phyloP scores from a whole-genome alignment of 257 asterid species.

The Osmanthus fragrans region DNA sequence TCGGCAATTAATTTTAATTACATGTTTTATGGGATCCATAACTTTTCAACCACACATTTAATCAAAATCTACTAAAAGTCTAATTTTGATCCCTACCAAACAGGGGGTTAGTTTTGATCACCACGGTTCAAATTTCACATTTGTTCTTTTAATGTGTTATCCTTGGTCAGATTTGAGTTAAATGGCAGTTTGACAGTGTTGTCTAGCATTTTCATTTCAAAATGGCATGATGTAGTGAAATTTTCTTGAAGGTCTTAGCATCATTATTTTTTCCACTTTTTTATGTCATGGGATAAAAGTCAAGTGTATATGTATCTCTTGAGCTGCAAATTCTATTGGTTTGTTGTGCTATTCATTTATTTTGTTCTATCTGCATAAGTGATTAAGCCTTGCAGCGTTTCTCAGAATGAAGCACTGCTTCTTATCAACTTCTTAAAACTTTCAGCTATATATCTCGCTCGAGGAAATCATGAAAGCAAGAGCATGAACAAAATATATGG shows the following conservation, averaged over 20 bases:
- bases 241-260: not conserved
- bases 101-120: not conserved
- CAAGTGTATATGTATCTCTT: slow-evolving; percentile 3
- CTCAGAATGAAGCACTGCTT: slow-evolving; percentile 17
- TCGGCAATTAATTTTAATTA: no score
- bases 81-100: no score
- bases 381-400: not conserved
- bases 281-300: not conserved
- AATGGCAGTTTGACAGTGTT: slow-evolving; percentile 9
- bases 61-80: no score
- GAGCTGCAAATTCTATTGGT: not conserved
- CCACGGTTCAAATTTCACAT: not conserved
- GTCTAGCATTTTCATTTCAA: not conserved
- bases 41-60: no score
- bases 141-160: not conserved
- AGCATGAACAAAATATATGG: slow-evolving; percentile 99
- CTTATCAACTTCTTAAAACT: slow-evolving; percentile 25
- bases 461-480: slow-evolving; percentile 99
- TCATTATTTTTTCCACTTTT: not conserved
- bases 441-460: slow-evolving; percentile 89
- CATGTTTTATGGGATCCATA: no score
- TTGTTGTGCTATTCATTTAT: not conserved
- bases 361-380: not conserved
- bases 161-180: slow-evolving; percentile 10
- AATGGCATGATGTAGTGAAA: not conserved